Base-by-base conservation (phyloP, 164 flowering plant species). In the Stephania cephalantha region DNA sequence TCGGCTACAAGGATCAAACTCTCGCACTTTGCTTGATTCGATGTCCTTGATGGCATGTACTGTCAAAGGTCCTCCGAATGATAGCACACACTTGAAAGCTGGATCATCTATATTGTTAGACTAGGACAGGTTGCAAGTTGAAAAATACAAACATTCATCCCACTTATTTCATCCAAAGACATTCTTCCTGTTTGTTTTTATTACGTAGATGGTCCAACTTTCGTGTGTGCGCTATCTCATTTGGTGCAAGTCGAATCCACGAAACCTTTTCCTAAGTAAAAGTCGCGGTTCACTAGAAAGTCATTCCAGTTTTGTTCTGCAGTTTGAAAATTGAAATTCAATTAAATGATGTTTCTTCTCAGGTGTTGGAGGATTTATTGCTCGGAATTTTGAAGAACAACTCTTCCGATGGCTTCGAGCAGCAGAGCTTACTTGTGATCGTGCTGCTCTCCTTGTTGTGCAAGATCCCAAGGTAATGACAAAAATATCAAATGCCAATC, bases 391-490 rank as follows among this genome's bases (percentile, higher is more conserved):
- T 79, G 97, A 95, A 83, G 97, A 91, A 70, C 98, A 95, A 81
- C 84, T 95, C 68, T 81, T 89, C 71, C 94, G 96, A 71, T 91
- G 99, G 99, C 85, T 95, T 50, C 91, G 98, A 78, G 94, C 99
- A 73, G 99, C 99, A 76, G 97, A 95, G 82, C 89, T 93, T 29
- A 93, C 98, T 66, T 93, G 97, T 85, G 99, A 95, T 79, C 89
- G 99, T 77, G 99, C 98, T 72, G 99, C 99, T 5, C 96, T 95
- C 82, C 91, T 95, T 69, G 99, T 95, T 84, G 92, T 94, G 71
- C 96, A 91, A 84, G 94, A 95, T 76, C 96, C 98, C 48, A 95
- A 93, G 92, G 99, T 95, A 86, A 64, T 76, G 44, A 74, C 25
- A 25, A 45, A 11, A 61, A 58, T 70, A 20, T 50, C 35, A 18